Percentiles rank a stretch among this genome's conserved stretches.
phyloP scores from a whole-genome alignment of 495 filamentous ascomycete genomes.

The Umbilicaria muhlenbergii region DNA sequence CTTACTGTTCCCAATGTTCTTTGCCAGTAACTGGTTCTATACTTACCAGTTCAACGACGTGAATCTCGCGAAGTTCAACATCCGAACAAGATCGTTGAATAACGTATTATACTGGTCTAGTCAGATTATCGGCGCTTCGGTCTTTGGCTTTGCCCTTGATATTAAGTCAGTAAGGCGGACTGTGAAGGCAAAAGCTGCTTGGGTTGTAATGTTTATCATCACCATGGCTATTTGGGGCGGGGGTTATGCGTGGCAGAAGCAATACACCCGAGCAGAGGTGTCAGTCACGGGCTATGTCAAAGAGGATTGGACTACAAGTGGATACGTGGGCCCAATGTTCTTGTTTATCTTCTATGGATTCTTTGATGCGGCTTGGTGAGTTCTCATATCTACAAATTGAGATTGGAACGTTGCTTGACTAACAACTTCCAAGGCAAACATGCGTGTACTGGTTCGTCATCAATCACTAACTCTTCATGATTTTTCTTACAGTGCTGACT shows the following conservation, averaged over 20 bases:
- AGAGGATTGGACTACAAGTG: slow-evolving; percentile 24
- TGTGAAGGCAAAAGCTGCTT: slow-evolving; percentile 24
- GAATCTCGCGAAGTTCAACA: slow-evolving; percentile 30
- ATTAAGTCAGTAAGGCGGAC: slow-evolving; percentile 21
- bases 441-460: slow-evolving; percentile 62
- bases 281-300: slow-evolving; percentile 16
- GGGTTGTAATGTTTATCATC: slow-evolving; percentile 23
- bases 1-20: slow-evolving; percentile 35
- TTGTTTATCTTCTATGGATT: slow-evolving; percentile 39
- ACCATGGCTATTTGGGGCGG: slow-evolving; percentile 34
- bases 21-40: slow-evolving; percentile 66
- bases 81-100: slow-evolving; percentile 30
- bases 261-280: slow-evolving; percentile 27
- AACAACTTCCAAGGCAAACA: slow-evolving; percentile 38
- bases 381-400: background rate
- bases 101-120: slow-evolving; percentile 36
- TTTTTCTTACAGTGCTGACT: slow-evolving; percentile 1
- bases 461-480: background rate
- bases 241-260: slow-evolving; percentile 34
- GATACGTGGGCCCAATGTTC: slow-evolving; percentile 35
- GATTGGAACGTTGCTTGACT: background rate
- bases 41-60: slow-evolving; percentile 49
- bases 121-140: slow-evolving; percentile 31
- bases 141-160: slow-evolving; percentile 32
- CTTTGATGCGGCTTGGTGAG: slow-evolving; percentile 31